Evolutionary conservation across 306 rosid species (phyloP).

Genomic region (Casuarina equisetifolia): DNA sequence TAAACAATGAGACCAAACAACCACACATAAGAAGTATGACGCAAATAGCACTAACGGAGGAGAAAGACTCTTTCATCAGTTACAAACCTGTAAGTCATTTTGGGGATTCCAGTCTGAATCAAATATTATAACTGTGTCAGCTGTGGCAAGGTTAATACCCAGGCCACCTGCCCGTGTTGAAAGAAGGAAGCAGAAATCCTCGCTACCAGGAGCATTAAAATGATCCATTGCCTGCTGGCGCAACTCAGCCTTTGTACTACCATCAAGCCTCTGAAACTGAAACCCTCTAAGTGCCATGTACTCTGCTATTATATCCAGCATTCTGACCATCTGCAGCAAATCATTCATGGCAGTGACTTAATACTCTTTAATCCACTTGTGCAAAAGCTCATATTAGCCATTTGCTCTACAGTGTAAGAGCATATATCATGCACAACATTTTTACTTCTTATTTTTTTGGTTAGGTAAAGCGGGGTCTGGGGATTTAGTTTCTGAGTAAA

Average conservation of each 20-base stretch:
- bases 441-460: too few species aligned
- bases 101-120: constrained; percentile 99
- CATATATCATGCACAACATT: background rate
- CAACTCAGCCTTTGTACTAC: constrained; percentile 94
- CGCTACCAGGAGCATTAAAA: constrained; percentile 98
- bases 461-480: too few species aligned
- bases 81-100: constrained; percentile 87
- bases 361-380: constrained; percentile 13
- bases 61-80: background rate
- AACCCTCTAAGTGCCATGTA: constrained; percentile 92
- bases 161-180: constrained; percentile 98
- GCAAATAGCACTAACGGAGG: background rate
- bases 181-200: constrained; percentile 98
- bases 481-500: too few species aligned
- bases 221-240: constrained; percentile 99
- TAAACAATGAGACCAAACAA: background rate
- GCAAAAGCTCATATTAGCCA: background rate
- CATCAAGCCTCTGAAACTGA: constrained; percentile 98
- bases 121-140: constrained; percentile 96
- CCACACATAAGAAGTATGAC: background rate
- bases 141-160: constrained; percentile 98
- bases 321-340: constrained; percentile 91
- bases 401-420: background rate
- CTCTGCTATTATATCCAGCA: constrained; percentile 90
- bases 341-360: constrained; percentile 14